Evolutionary conservation across 1,139 yeast species (phyloP), one percentile per base, ranked within the genome.

Genomic region (Scheffersomyces segobiensis): DNA sequence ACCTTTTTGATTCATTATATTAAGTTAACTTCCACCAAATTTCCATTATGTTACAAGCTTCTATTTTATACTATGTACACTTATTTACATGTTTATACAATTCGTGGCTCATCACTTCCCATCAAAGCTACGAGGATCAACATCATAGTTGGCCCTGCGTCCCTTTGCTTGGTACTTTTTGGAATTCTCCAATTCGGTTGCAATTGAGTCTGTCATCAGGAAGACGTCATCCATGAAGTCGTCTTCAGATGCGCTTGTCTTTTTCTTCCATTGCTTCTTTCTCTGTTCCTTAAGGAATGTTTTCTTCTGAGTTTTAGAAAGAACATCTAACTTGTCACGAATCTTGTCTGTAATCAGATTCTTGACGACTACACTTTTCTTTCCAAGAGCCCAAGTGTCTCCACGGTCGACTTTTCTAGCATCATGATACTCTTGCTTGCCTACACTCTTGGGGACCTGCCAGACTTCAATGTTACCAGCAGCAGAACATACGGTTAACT

Each of bases 351-450:
- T 67, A 17, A 80, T 56, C 46, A 66, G 67, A 53, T 71, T 74
- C 61, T 73, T 74, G 21, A 78, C 80, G 4, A 78, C 71, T 14
- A 81, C 86, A 8, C 88, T 82, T 75, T 93, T 93, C 53, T 88
- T 89, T 32, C 86, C 95, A 56, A 91, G 77, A 0, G 89, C 88
- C 98, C 98, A 95, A 57, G 89, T 75, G 70, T 95, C 99, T n/a
- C 98, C 97, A 67, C 87, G 84, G 49, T 74, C 76, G 0, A 91
- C 85, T 71, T 95, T 93, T 60, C 98, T 82, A 0, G 97, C 97
- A 75, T 95, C 98, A 65, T 91, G 96, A 67, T 92, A 95, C 1
- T 80, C 86, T 63, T 87, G 89, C 64, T 87, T 86, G 14, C 91
- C 91, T 58, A 85, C 81, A 24, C 97, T 87, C 70, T 88, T 90